These are phyloP conservation scores for Russula vinacea DNA, from an alignment of 768 basidiomycete genomes.

Conservation along the genomic window DNA sequence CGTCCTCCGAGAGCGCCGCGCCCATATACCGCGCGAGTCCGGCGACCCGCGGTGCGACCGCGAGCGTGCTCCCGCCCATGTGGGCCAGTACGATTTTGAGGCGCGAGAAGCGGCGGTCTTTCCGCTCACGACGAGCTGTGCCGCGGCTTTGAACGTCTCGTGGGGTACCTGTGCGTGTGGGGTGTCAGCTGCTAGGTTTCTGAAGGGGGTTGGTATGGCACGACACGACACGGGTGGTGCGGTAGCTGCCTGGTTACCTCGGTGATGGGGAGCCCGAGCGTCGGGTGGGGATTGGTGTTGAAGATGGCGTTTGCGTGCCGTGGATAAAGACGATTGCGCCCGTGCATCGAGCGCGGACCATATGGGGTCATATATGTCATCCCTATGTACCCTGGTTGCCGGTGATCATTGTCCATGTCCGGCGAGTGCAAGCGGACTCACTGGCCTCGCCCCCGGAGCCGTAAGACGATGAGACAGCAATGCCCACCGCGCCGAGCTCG, in stretches of 20 bases:
- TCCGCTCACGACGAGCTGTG: slow-evolving; percentile 71
- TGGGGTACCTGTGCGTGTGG: slow-evolving; percentile 57
- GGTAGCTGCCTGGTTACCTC: slow-evolving; percentile 45
- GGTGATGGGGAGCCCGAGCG: slow-evolving; percentile 63
- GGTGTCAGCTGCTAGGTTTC: slow-evolving; percentile 7
- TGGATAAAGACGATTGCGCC: slow-evolving; percentile 67
- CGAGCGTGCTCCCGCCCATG: slow-evolving; percentile 65
- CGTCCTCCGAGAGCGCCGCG: slow-evolving; percentile 55
- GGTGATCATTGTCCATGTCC: neutral
- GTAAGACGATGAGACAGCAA: slow-evolving; percentile 66
- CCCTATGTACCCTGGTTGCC: slow-evolving; percentile 59
- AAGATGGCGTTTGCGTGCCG: slow-evolving; percentile 63
- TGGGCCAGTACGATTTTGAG: slow-evolving; percentile 70
- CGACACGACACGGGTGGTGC: neutral
- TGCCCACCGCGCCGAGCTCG: slow-evolving; percentile 57
- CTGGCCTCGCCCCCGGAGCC: slow-evolving; percentile 54
- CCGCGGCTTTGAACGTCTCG: slow-evolving; percentile 79
- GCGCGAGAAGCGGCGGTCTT: slow-evolving; percentile 59
- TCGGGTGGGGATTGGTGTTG: slow-evolving; percentile 61
- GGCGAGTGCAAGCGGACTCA: slow-evolving; percentile 34
- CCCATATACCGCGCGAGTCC: slow-evolving; percentile 69
- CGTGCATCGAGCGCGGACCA: slow-evolving; percentile 69
- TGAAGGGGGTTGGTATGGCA: neutral
- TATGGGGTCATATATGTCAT: slow-evolving; percentile 59
- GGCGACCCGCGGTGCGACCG: slow-evolving; percentile 67